Conservation (phyloP, 495 filamentous ascomycete species). For the Aspergillus kassunensis region DNA sequence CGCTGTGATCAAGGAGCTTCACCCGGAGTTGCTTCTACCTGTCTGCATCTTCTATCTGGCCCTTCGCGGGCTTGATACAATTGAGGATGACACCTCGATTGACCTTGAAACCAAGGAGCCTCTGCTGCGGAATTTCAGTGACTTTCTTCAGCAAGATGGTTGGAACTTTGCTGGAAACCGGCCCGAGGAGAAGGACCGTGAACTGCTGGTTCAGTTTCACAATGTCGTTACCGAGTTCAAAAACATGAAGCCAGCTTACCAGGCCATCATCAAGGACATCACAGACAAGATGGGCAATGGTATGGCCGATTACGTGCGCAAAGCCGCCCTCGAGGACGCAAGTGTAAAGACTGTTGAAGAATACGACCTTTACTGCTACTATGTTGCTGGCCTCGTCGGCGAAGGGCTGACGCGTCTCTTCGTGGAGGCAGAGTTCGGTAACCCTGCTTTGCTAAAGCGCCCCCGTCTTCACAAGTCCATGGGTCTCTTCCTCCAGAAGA, state of each 20-base stretch:
- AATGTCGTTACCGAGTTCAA: constrained; percentile 81
- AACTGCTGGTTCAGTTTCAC: constrained; percentile 88
- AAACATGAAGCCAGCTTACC: constrained; percentile 82
- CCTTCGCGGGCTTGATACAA: constrained; percentile 87
- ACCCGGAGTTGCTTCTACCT: constrained; percentile 87
- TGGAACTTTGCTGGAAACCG: constrained; percentile 87
- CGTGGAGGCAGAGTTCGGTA: constrained; percentile 82
- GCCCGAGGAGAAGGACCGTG: constrained; percentile 89
- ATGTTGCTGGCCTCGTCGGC: constrained; percentile 94
- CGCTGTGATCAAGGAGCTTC: constrained; percentile 90
- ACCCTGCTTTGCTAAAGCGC: constrained; percentile 74
- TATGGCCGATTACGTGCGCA: constrained; percentile 91
- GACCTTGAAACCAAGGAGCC: constrained; percentile 77
- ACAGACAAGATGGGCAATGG: constrained; percentile 94
- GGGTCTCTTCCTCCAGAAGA: constrained; percentile 97
- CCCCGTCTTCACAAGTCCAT: constrained; percentile 85
- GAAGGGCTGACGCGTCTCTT: constrained; percentile 91
- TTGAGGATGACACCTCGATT: constrained; percentile 98
- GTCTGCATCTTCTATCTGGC: constrained; percentile 91
- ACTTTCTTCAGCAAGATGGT: constrained; percentile 71
- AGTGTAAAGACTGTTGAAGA: constrained; percentile 81
- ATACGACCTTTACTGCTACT: constrained; percentile 95
- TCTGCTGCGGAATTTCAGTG: constrained; percentile 74
- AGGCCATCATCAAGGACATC: constrained; percentile 88
- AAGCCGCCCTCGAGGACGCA: constrained; percentile 70